Base-by-base conservation (phyloP, 2,329 filamentous ascomycete species). In the Metarhizium sp. region DNA sequence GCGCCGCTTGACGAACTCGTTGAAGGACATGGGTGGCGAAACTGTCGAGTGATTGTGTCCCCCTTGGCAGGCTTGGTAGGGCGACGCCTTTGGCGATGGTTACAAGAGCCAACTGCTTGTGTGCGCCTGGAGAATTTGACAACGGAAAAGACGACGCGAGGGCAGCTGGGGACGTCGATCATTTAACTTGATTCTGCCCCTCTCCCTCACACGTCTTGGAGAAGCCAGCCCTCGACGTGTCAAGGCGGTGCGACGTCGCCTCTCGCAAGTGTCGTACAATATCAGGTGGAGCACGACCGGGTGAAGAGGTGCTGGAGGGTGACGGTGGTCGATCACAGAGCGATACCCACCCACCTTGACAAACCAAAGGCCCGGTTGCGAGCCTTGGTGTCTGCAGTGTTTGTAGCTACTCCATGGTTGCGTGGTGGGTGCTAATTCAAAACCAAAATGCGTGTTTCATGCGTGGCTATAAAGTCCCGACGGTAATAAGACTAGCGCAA, bases 1-100 rank as follows among this genome's bases (percentile, higher is more conserved):
- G 43, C 75, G 71, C 50, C 67, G 67, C 64, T 70, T 72, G 64
- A 77, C 59, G 61, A 78, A 79, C 25, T 70, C 67, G 46, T 72
- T 74, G 61, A 72, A 63, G 18, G 70, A 69, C 77, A 79, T 64
- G 50, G 30, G 32, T 16, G 36, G 30, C 25, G n/a, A 11, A 34
- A 34, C 10, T 34, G 32, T 2, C 32, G 32, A 34, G 7, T 5
- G 6, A 11, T 34, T 11, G 7, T 34, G 32, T 34, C 32, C 32
- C 32, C 32, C 32, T 34, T 34, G 32, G 32, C 32, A 34, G 32
- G 32, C 32, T 34, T 34, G 32, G 20, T 8, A 20, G 7, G 42
- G n/a, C 7, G 11, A 8, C 25, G 25, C 20, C 42, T 18, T 18
- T 36, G 40, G 51, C 42, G 42, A 29, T 3, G 40, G 40, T 18